Conservation (phyloP, 805 yeast genomes). For the Saccharomycopsis selenospora region DNA sequence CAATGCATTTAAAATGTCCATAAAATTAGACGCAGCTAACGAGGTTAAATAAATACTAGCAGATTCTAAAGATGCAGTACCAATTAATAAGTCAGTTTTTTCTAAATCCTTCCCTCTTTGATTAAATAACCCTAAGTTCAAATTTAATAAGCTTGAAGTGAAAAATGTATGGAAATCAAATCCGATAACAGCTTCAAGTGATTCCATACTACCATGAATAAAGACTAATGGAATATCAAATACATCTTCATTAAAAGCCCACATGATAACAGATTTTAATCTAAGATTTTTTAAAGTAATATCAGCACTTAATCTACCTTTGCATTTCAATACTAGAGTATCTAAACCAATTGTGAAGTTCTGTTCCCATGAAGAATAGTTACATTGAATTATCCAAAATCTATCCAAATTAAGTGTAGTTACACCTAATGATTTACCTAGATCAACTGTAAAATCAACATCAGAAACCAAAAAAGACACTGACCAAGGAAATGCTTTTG, state of each 20-base stretch:
- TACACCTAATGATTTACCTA: constrained; percentile 80
- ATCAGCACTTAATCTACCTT: constrained; percentile 76
- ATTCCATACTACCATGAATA: constrained; percentile 48
- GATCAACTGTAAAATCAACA: constrained; percentile 52
- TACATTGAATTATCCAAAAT: constrained; percentile 64
- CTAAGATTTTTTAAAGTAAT: constrained; percentile 43
- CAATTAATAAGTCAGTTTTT: constrained; percentile 55
- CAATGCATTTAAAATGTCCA: constrained; percentile 69
- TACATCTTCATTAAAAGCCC: constrained; percentile 46
- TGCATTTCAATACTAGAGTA: constrained; percentile 42
- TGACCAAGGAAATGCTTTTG: constrained; percentile 70
- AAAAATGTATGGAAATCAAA: constrained; percentile 85
- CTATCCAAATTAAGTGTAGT: constrained; percentile 47
- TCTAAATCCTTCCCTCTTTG: constrained; percentile 44
- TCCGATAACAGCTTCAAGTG: constrained; percentile 52
- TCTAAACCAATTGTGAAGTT: constrained; percentile 56
- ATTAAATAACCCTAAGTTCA: constrained; percentile 56
- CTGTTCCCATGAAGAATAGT: constrained; percentile 64
- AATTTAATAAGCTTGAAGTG: constrained; percentile 44
- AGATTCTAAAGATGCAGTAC: constrained; percentile 40
- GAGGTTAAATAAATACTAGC: constrained; percentile 69
- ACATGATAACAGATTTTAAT: constrained; percentile 59
- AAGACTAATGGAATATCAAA: constrained; percentile 61
- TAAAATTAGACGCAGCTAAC: constrained; percentile 72
- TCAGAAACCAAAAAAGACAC: constrained; percentile 49